Conservation (phyloP, 2,329 filamentous ascomycete genomes). For the Rutstroemia sp. region DNA sequence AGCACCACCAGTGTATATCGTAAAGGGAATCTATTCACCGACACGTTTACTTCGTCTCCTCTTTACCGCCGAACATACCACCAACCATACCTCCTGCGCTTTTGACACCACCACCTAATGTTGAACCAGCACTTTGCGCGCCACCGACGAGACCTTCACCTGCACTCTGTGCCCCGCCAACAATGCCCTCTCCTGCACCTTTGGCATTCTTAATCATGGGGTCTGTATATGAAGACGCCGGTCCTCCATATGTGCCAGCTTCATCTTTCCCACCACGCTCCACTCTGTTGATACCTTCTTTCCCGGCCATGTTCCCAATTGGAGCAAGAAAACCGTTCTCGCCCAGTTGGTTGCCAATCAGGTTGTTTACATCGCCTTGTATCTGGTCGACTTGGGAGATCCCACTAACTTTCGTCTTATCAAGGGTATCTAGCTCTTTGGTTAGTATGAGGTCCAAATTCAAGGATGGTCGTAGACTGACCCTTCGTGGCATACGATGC, state of each 20-base stretch:
- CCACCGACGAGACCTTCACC: constrained; percentile 4
- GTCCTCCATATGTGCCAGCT: constrained; percentile 38
- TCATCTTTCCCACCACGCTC: constrained; percentile 60
- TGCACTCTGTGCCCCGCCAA: constrained; percentile 10
- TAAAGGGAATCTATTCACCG: not conserved
- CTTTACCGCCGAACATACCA: constrained; percentile 10
- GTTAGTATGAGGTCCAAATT: not conserved
- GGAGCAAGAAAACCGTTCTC: constrained; percentile 60
- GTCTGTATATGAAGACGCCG: constrained; percentile 1
- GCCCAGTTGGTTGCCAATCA: constrained; percentile 50
- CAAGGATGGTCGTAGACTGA: constrained; percentile 30
- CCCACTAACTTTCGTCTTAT: constrained; percentile 63
- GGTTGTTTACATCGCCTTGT: constrained; percentile 4
- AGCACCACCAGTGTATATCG: not conserved
- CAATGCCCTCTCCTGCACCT: constrained; percentile 2
- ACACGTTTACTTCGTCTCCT: not conserved
- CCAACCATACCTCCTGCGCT: constrained; percentile 11
- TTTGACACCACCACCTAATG: constrained; percentile 12
- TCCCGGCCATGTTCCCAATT: constrained; percentile 52
- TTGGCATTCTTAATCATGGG: constrained; percentile 9
- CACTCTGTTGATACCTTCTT: constrained; percentile 57
- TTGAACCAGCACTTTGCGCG: constrained; percentile 10
- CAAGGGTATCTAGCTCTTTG: constrained; percentile 47
- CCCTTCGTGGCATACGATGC: constrained; percentile 63
- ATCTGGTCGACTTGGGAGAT: constrained; percentile 35